A percentile compares a stretch with the other conserved stretches of the same genome.
Conservation (phyloP, 768 basidiomycete genomes). For the Mrakia blollopis region DNA sequence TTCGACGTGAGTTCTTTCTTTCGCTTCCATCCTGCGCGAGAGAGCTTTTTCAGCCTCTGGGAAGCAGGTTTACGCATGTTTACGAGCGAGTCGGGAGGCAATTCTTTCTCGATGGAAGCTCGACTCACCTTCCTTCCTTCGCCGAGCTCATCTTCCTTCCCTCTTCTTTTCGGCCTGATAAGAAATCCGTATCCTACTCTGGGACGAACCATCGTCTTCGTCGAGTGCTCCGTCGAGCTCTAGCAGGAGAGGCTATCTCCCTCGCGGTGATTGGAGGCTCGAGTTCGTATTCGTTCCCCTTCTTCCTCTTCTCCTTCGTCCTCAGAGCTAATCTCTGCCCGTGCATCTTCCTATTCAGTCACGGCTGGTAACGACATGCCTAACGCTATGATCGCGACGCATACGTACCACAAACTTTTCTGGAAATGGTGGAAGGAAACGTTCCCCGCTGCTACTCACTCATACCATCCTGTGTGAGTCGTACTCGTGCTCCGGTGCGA, state of each 20-base stretch:
- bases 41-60: too few relatives aligned
- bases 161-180: neutral
- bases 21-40: too few relatives aligned
- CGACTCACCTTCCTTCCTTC: too few relatives aligned
- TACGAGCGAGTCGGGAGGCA: too few relatives aligned
- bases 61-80: too few relatives aligned
- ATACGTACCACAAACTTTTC: neutral
- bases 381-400: neutral
- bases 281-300: neutral
- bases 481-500: neutral
- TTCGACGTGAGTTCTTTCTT: too few relatives aligned
- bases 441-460: neutral
- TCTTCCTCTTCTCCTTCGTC: neutral
- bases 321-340: neutral
- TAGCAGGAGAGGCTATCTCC: neutral
- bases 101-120: too few relatives aligned
- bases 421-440: neutral
- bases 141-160: too few relatives aligned
- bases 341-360: neutral
- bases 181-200: neutral
- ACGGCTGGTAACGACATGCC: neutral
- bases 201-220: neutral
- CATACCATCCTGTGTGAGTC: neutral
- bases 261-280: neutral
- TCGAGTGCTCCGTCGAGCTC: neutral